A percentile compares a stretch with the other conserved stretches of the same genome.
Conservation (phyloP, 495 filamentous ascomycete species). For the Paragyromitra xinjiangensis region DNA sequence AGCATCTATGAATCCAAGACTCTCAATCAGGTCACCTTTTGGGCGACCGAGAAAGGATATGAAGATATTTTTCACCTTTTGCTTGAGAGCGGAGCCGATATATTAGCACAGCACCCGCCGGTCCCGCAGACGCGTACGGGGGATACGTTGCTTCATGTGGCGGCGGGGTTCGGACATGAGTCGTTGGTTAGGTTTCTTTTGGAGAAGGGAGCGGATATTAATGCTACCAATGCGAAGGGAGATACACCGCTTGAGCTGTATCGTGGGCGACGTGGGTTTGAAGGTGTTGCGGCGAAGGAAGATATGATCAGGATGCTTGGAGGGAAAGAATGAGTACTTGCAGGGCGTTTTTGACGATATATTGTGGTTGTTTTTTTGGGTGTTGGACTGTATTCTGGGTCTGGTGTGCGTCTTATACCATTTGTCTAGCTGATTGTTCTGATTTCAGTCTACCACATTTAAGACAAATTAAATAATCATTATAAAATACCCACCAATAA, state of each 20-base stretch:
- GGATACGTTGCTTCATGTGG: slow-evolving; percentile 11
- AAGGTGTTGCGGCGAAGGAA: not conserved
- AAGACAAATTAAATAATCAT: not conserved
- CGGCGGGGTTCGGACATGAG: not conserved
- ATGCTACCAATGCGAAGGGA: not conserved
- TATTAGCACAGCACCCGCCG: not conserved
- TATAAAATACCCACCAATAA: not conserved
- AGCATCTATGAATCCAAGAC: not conserved
- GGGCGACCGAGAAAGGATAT: not conserved
- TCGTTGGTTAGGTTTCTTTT: not conserved
- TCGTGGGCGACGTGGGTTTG: not conserved
- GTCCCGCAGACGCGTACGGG: not conserved
- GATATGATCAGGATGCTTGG: not conserved
- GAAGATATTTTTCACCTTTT: not conserved
- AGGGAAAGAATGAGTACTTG: not conserved
- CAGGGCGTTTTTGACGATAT: not conserved
- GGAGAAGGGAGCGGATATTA: slow-evolving; percentile 5
- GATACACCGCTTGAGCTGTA: slow-evolving; percentile 1
- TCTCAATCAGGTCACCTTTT: slow-evolving; percentile 7
- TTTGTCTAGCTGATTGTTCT: not conserved
- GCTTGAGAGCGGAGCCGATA: slow-evolving; percentile 5
- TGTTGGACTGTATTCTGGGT: not conserved
- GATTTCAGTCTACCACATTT: not conserved
- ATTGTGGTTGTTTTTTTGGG: not conserved
- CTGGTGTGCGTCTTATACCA: not conserved